These are phyloP conservation scores for Quercus phellos DNA, from an alignment of 331 rosid species.

Conservation along the genomic window DNA sequence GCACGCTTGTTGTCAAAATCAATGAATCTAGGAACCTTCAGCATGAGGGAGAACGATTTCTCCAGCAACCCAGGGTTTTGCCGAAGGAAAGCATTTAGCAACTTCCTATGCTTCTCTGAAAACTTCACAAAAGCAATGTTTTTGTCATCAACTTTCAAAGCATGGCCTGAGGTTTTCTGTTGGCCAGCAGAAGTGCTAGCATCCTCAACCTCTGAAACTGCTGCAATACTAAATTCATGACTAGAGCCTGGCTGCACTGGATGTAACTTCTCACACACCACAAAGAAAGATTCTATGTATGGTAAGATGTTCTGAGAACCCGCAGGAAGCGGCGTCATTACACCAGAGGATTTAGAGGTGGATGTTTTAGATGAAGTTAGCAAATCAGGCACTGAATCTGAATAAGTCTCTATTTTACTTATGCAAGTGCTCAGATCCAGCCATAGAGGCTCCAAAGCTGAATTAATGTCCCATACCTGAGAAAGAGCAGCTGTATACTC, in stretches of 20 bases:
- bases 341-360: conserved; percentile 66
- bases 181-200: conserved; percentile 53
- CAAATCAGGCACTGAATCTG: conserved; percentile 64
- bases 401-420: conserved; percentile 82
- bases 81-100: conserved; percentile 87
- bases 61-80: conserved; percentile 97
- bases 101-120: conserved; percentile 94
- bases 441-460: conserved; percentile 93
- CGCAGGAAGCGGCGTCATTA: conserved; percentile 74
- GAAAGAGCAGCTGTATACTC: conserved; percentile 50
- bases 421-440: conserved; percentile 87
- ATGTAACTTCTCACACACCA: conserved; percentile 92
- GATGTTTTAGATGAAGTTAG: conserved; percentile 46
- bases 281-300: conserved; percentile 94
- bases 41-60: conserved; percentile 85
- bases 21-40: conserved; percentile 86
- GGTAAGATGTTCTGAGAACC: conserved; percentile 96
- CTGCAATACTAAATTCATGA: conserved; percentile 51
- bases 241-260: conserved; percentile 71
- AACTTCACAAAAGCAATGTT: conserved; percentile 76
- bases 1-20: conserved; percentile 97
- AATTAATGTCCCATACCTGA: conserved; percentile 70
- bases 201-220: conserved; percentile 71
- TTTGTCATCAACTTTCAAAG: conserved; percentile 72
- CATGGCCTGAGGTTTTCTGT: conserved; percentile 53